A percentile compares a stretch with the other conserved stretches of the same genome.
These are phyloP conservation scores for Pseudogymnoascus sp. DNA, from an alignment of 2,329 filamentous ascomycete genomes.

Conservation along the genomic window DNA sequence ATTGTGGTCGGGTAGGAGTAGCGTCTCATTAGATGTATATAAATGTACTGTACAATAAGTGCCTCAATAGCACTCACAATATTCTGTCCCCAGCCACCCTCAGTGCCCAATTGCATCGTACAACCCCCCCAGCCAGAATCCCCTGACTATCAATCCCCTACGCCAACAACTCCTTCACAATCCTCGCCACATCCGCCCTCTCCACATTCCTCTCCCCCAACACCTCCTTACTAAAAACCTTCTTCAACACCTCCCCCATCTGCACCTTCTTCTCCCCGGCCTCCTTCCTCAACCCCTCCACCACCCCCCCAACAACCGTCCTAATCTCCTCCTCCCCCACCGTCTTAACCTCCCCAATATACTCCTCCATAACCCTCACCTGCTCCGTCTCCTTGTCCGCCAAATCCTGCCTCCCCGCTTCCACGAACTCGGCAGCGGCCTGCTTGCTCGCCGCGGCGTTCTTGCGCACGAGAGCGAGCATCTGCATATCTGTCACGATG, in stretches of 20 bases:
- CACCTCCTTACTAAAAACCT: slow-evolving; percentile 44
- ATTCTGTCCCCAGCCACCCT: background rate
- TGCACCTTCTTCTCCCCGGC: slow-evolving; percentile 41
- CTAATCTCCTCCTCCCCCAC: slow-evolving; percentile 54
- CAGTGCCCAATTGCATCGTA: background rate
- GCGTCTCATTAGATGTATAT: slow-evolving; percentile 11
- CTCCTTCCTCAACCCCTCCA: slow-evolving; percentile 46
- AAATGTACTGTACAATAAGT: slow-evolving; percentile 7
- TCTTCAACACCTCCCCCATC: slow-evolving; percentile 59
- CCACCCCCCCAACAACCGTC: slow-evolving; percentile 44
- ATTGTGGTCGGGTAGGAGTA: background rate
- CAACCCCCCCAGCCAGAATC: background rate
- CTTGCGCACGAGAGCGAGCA: slow-evolving; percentile 62
- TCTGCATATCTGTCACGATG: slow-evolving; percentile 63
- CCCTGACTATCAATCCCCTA: background rate
- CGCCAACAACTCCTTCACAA: slow-evolving; percentile 49
- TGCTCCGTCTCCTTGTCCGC: slow-evolving; percentile 65
- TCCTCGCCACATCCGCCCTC: slow-evolving; percentile 51
- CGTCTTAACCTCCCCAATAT: slow-evolving; percentile 52
- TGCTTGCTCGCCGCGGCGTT: slow-evolving; percentile 52
- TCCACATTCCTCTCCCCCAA: slow-evolving; percentile 61
- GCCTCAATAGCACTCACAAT: background rate
- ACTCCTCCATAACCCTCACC: slow-evolving; percentile 58
- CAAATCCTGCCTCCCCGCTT: slow-evolving; percentile 60
- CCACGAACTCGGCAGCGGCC: slow-evolving; percentile 57